Percentiles rank a stretch among this genome's conserved stretches.
phyloP scores from a whole-genome alignment of 2,329 filamentous ascomycete genomes.

The Parastagonospora nodorum region DNA sequence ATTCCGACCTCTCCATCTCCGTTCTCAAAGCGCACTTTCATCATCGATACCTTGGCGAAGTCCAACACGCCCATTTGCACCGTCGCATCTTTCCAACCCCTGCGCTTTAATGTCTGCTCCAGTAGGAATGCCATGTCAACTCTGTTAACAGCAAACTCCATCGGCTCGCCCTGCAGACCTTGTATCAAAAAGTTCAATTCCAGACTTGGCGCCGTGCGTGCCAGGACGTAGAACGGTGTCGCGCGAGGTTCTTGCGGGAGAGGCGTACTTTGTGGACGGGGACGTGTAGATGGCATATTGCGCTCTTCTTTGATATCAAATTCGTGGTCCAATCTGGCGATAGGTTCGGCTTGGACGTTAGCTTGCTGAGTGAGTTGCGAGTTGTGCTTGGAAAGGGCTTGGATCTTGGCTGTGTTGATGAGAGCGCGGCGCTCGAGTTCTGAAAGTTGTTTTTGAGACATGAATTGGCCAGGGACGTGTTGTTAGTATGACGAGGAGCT shows the following conservation, averaged over 20 bases:
- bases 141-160: slow-evolving; percentile 1
- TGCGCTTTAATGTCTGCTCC: slow-evolving; percentile 2
- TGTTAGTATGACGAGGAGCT: neutral
- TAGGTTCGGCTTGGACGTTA: neutral
- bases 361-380: neutral
- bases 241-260: neutral
- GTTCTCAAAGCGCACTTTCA: neutral
- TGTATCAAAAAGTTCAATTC: slow-evolving; percentile 4
- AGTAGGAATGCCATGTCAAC: slow-evolving; percentile 9
- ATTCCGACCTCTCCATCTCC: neutral
- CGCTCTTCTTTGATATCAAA: no score
- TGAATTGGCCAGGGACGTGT: no score
- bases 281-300: neutral
- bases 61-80: neutral
- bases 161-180: slow-evolving; percentile 4
- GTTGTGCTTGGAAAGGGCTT: neutral
- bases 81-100: slow-evolving; percentile 1
- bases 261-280: neutral
- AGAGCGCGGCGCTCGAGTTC: slow-evolving; percentile 1
- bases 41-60: slow-evolving; percentile 2
- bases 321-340: neutral
- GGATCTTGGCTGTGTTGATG: neutral
- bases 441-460: neutral
- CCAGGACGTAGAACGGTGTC: slow-evolving; percentile 4
- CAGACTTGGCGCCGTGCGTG: neutral